Percentiles rank a stretch among this genome's conserved stretches.
Evolutionary conservation across 2,329 filamentous ascomycete genomes (phyloP).

Genomic region (Coleophoma cylindrospora): DNA sequence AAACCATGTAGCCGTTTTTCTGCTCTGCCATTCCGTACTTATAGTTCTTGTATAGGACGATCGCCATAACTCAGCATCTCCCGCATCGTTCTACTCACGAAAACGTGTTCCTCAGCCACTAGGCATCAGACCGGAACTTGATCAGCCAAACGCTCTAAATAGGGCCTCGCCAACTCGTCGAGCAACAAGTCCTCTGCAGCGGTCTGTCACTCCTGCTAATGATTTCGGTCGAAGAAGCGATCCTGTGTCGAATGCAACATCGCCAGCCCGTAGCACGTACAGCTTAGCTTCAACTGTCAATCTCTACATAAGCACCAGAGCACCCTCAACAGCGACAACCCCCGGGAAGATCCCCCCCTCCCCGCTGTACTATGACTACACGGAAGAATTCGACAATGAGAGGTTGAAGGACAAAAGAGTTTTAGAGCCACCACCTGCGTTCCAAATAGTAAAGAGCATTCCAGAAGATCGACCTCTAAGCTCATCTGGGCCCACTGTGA

Average conservation of each 20-base stretch:
- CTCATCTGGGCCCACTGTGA: slow-evolving; percentile 7
- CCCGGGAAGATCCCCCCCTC: slow-evolving; percentile 19
- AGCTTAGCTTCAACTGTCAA: slow-evolving; percentile 25
- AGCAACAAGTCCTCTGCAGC: slow-evolving; percentile 18
- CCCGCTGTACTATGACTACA: slow-evolving; percentile 29
- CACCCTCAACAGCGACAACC: slow-evolving; percentile 20
- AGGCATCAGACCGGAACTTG: slow-evolving; percentile 20
- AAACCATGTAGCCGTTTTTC: too few species aligned
- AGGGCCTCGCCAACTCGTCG: slow-evolving; percentile 19
- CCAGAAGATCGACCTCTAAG: slow-evolving; percentile 22
- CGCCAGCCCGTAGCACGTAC: slow-evolving; percentile 23
- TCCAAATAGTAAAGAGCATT: slow-evolving; percentile 22
- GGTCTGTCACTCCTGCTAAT: slow-evolving; percentile 8
- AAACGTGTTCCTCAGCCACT: slow-evolving; percentile 19
- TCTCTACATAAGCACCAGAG: slow-evolving; percentile 9
- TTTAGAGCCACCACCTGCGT: slow-evolving; percentile 19
- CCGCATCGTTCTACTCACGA: slow-evolving; percentile 23
- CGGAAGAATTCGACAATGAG: slow-evolving; percentile 26
- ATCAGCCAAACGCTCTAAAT: slow-evolving; percentile 20
- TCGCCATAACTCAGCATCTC: slow-evolving; percentile 19
- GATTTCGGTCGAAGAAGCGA: slow-evolving; percentile 18
- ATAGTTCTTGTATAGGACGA: slow-evolving; percentile 8
- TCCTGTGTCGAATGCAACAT: slow-evolving; percentile 18
- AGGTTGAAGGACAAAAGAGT: slow-evolving; percentile 8
- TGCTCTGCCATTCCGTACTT: too few species aligned